These are phyloP conservation scores for Cyberlindnera saturnus DNA, from an alignment of 805 yeast genomes.

Conservation along the genomic window DNA sequence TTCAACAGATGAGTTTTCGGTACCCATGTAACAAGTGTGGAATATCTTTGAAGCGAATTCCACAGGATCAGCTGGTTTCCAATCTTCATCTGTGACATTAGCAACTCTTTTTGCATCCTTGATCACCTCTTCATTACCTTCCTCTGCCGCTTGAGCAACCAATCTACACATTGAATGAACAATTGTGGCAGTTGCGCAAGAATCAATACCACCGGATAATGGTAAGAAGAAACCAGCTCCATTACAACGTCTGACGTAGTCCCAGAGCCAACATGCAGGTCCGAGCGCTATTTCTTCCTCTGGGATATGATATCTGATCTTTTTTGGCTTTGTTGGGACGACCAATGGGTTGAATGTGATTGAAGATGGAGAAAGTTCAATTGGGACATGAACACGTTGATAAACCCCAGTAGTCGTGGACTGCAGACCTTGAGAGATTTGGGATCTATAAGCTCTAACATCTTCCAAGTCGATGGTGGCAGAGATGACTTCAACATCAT, in stretches of 20 bases:
- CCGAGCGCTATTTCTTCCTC: constrained; percentile 97
- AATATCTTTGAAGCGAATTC: constrained; percentile 74
- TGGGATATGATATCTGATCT: constrained; percentile 65
- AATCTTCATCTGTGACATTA: constrained; percentile 40
- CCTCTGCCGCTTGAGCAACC: constrained; percentile 60
- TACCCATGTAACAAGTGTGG: constrained; percentile 94
- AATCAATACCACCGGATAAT: constrained; percentile 94
- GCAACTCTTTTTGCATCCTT: constrained; percentile 68
- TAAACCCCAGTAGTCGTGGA: constrained; percentile 25
- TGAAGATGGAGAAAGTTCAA: constrained; percentile 59
- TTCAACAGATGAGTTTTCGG: constrained; percentile 83
- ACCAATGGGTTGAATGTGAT: constrained; percentile 55
- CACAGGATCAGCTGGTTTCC: constrained; percentile 68
- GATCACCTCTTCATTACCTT: constrained; percentile 73
- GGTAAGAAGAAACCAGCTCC: constrained; percentile 93
- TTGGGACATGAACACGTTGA: constrained; percentile 53
- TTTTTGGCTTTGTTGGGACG: constrained; percentile 47
- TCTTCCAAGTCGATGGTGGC: constrained; percentile 94
- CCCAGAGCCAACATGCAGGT: constrained; percentile 99
- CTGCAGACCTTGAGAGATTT: constrained; percentile 47
- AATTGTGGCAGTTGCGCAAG: constrained; percentile 94
- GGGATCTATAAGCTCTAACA: constrained; percentile 74
- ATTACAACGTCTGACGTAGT: constrained; percentile 83
- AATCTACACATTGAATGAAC: constrained; percentile 91
- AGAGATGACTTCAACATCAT: constrained; percentile 91